Evolutionary conservation across 2,329 filamentous ascomycete genomes (phyloP).

Genomic region (Leptographium flavum): DNA sequence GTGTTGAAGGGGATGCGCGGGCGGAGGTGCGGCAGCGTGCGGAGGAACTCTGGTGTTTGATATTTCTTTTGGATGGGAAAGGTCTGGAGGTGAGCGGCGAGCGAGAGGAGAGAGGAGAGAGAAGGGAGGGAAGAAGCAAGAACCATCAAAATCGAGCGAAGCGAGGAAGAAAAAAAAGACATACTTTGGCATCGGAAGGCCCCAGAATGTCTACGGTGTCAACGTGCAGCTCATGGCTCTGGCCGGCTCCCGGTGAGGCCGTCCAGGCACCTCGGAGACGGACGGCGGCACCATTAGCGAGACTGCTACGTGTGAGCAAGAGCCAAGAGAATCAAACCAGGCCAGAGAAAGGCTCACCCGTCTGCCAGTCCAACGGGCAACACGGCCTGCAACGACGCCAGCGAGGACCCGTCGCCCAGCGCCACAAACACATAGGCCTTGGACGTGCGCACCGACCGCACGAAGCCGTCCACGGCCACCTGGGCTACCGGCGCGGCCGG

Average conservation of each 20-base stretch:
- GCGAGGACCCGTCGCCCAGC: slow-evolving; percentile 74
- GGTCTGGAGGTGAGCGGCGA: slow-evolving; percentile 36
- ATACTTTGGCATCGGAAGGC: slow-evolving; percentile 63
- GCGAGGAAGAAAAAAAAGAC: too few relatives aligned
- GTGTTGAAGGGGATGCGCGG: slow-evolving; percentile 69
- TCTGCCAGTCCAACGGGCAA: slow-evolving; percentile 56
- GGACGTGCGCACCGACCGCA: slow-evolving; percentile 75
- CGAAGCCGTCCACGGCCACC: slow-evolving; percentile 59
- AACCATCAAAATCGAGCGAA: too few relatives aligned
- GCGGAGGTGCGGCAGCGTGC: slow-evolving; percentile 77
- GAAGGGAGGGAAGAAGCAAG: slow-evolving; percentile 9
- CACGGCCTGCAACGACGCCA: slow-evolving; percentile 67
- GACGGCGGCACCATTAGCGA: slow-evolving; percentile 71
- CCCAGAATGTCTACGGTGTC: slow-evolving; percentile 57
- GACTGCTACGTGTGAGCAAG: slow-evolving; percentile 29
- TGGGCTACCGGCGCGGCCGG: slow-evolving; percentile 28
- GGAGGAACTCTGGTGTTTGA: slow-evolving; percentile 76
- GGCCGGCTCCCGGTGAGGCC: slow-evolving; percentile 50
- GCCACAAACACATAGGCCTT: slow-evolving; percentile 74
- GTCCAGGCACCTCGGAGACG: slow-evolving; percentile 66
- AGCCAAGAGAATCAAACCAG: slow-evolving; percentile 5
- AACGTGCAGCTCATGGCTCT: slow-evolving; percentile 71
- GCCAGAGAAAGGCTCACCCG: slow-evolving; percentile 39
- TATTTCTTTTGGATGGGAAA: slow-evolving; percentile 96
- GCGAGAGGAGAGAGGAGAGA: not conserved